These are phyloP conservation scores for Cornus controversa DNA, from an alignment of 148 eudicot genomes.

Conservation along the genomic window DNA sequence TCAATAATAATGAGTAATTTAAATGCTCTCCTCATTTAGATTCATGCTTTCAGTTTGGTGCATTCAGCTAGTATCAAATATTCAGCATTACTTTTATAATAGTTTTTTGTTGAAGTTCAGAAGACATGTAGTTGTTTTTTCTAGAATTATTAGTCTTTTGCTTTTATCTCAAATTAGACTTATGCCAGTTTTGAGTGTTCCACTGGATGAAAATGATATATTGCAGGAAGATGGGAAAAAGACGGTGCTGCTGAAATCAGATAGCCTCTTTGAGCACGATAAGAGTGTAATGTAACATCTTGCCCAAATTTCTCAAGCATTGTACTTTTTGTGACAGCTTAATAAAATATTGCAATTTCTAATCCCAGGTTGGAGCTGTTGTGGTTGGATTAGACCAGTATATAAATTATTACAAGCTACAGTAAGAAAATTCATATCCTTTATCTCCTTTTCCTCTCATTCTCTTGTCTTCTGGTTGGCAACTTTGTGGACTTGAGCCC, in stretches of 20 bases:
- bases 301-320: neutral
- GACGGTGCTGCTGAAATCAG: constrained; percentile 48
- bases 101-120: neutral
- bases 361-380: constrained; percentile 86
- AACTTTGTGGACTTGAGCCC: neutral
- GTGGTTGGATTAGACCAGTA: constrained; percentile 86
- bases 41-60: neutral
- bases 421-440: constrained; percentile 43
- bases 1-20: neutral
- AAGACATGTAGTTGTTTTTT: neutral
- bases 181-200: neutral
- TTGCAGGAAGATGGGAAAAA: constrained; percentile 76
- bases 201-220: neutral
- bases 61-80: neutral
- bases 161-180: neutral
- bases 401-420: constrained; percentile 85
- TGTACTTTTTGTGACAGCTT: constrained; percentile 9
- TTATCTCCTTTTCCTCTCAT: neutral
- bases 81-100: neutral
- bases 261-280: constrained; percentile 69
- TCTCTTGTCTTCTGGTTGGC: neutral
- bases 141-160: neutral
- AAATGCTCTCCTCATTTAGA: neutral
- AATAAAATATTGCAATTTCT: constrained; percentile 6
- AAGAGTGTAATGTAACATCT: constrained; percentile 57